A percentile compares a stretch with the other conserved stretches of the same genome.
Evolutionary conservation across 2,329 filamentous ascomycete species (phyloP).

Genomic region (Fusarium newnesense): DNA sequence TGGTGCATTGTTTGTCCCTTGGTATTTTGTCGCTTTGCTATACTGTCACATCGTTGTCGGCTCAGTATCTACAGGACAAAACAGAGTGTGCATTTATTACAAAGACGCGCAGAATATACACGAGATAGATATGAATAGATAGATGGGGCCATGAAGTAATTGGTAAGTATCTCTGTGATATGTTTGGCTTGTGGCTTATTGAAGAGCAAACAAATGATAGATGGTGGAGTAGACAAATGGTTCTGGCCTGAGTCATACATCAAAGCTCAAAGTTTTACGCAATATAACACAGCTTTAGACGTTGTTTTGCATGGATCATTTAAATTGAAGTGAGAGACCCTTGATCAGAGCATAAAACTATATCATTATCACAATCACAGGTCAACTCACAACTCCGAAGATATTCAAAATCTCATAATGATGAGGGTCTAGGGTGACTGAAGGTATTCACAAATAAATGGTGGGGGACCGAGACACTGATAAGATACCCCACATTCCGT

Average conservation of each 20-base stretch:
- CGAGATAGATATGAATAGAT: fast-evolving
- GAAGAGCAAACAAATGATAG: fast-evolving
- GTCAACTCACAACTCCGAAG: neutral
- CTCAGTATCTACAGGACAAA: neutral
- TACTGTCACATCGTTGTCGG: too few relatives aligned
- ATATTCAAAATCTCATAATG: neutral
- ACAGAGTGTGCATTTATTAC: neutral
- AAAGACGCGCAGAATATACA: neutral
- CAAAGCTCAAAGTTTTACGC: fast-evolving
- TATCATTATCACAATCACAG: neutral
- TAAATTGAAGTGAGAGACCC: fast-evolving
- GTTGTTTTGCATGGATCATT: too few relatives aligned
- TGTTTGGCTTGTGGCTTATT: too few relatives aligned
- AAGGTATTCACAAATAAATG: neutral
- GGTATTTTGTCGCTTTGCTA: neutral
- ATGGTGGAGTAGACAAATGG: fast-evolving
- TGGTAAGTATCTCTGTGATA: neutral
- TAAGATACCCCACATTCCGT: slow-evolving; percentile 39
- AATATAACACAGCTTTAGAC: neutral
- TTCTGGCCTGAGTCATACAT: neutral
- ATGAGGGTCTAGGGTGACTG: slow-evolving; percentile 25
- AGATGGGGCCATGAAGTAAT: too few relatives aligned
- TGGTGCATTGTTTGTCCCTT: too few relatives aligned
- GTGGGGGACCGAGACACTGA: slow-evolving; percentile 31
- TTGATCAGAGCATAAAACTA: too few relatives aligned